These are phyloP conservation scores for Phytopythium helicoides DNA, from an alignment of 352 stramenopile species.

Conservation along the genomic window DNA sequence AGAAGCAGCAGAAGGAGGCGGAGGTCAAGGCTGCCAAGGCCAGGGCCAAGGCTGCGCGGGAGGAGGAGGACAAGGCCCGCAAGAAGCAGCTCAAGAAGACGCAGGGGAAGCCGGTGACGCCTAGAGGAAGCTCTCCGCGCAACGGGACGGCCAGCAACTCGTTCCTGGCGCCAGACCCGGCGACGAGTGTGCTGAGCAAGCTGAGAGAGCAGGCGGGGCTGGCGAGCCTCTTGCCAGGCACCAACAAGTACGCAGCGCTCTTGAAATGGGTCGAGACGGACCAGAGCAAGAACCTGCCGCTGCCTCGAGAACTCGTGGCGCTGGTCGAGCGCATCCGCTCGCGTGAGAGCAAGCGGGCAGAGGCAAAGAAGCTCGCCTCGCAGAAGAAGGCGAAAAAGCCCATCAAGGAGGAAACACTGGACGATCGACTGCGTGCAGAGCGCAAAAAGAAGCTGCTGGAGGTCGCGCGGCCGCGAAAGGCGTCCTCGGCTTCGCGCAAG, in stretches of 20 bases:
- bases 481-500: slow-evolving; percentile 12
- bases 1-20: slow-evolving; percentile 21
- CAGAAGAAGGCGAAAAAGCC: slow-evolving; percentile 16
- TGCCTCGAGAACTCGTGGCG: slow-evolving; percentile 24
- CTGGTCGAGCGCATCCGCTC: slow-evolving; percentile 20
- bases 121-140: too few relatives aligned
- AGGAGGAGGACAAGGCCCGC: not conserved
- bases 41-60: too few relatives aligned
- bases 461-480: slow-evolving; percentile 1
- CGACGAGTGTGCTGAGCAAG: slow-evolving; percentile 27
- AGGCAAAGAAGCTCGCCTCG: slow-evolving; percentile 9
- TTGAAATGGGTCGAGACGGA: slow-evolving; percentile 58
- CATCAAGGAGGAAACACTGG: slow-evolving; percentile 36
- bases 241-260: slow-evolving; percentile 46
- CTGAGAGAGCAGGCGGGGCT: slow-evolving; percentile 37
- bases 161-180: slow-evolving; percentile 4
- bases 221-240: slow-evolving; percentile 24
- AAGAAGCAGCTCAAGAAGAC: slow-evolving; percentile 18
- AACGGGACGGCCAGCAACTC: not conserved
- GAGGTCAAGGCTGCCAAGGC: slow-evolving; percentile 8
- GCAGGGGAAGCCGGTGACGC: not conserved
- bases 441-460: slow-evolving; percentile 18
- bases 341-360: slow-evolving; percentile 4
- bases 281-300: slow-evolving; percentile 34
- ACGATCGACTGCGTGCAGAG: slow-evolving; percentile 31